Conservation (phyloP, 345 rosid species). For the Hibiscus mutabilis region DNA sequence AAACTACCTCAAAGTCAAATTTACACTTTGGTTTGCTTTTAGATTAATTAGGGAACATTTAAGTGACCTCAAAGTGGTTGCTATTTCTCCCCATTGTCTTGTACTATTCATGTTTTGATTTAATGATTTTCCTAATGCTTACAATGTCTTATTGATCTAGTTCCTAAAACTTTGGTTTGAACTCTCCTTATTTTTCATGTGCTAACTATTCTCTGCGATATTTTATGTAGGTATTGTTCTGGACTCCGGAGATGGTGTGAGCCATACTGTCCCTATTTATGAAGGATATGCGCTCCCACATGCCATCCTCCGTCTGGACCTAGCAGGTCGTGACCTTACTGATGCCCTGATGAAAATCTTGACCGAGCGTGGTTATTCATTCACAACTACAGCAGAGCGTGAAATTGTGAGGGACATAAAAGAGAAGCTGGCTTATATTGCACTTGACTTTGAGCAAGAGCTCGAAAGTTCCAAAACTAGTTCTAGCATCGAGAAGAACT, state of each 20-base stretch:
- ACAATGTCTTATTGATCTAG: neutral
- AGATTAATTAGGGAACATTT: neutral
- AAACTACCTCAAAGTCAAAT: neutral
- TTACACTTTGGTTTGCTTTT: neutral
- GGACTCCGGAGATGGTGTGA: slow-evolving; percentile 69
- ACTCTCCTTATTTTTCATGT: neutral
- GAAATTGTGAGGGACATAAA: too few species aligned
- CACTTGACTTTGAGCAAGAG: too few species aligned
- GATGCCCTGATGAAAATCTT: slow-evolving; percentile 61
- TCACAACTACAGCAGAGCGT: too few species aligned
- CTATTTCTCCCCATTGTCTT: neutral
- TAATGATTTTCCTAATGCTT: neutral
- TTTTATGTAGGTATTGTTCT: slow-evolving; percentile 43
- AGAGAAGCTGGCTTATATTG: too few species aligned
- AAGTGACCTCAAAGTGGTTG: neutral
- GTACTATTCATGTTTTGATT: neutral
- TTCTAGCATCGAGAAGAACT: too few species aligned
- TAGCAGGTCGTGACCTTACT: slow-evolving; percentile 52
- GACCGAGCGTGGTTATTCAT: slow-evolving; percentile 24
- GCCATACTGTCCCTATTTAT: slow-evolving; percentile 59
- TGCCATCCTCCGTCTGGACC: slow-evolving; percentile 57
- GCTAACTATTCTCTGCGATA: slow-evolving; percentile 1
- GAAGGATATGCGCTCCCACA: slow-evolving; percentile 64
- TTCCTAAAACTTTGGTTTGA: neutral
- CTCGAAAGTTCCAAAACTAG: too few species aligned